phyloP scores from a whole-genome alignment of 228 moss, liverwort and hornwort genomes.

The Sphagnum fallax region DNA sequence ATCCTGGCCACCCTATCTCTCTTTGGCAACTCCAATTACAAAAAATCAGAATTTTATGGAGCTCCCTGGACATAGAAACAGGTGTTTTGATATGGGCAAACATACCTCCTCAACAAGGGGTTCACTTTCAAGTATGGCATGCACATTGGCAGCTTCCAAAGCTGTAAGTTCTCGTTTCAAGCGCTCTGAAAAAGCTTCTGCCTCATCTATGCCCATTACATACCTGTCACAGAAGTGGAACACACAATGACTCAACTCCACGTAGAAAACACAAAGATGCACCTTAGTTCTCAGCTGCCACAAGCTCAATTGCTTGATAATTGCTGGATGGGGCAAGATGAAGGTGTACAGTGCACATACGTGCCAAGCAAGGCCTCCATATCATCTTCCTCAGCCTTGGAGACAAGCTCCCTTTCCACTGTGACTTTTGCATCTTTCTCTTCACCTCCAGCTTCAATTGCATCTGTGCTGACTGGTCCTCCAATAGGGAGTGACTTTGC shows the following conservation, averaged over 20 bases:
- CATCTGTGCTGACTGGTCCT: slow-evolving; percentile 52
- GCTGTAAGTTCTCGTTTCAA: slow-evolving; percentile 97
- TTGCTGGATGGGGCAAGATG: too few relatives aligned
- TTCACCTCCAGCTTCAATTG: slow-evolving; percentile 45
- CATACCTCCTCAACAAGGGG: slow-evolving; percentile 97
- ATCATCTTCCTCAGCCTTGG: slow-evolving; percentile 99
- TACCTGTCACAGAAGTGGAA: slow-evolving; percentile 37
- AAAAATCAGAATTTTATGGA: too few relatives aligned
- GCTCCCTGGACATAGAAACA: too few relatives aligned
- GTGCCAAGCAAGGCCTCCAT: slow-evolving; percentile 99
- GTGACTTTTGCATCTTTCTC: slow-evolving; percentile 60
- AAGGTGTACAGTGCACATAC: slow-evolving; percentile 28
- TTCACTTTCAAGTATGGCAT: slow-evolving; percentile 98
- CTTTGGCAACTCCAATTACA: too few relatives aligned
- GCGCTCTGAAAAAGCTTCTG: slow-evolving; percentile 98
- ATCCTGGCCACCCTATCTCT: too few relatives aligned
- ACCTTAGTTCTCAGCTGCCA: too few relatives aligned
- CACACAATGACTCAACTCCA: not conserved
- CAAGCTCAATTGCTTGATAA: too few relatives aligned
- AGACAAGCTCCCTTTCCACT: slow-evolving; percentile 95
- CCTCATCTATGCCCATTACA: slow-evolving; percentile 98
- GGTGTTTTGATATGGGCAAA: not conserved
- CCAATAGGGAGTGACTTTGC: slow-evolving; percentile 87
- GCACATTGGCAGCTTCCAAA: slow-evolving; percentile 98
- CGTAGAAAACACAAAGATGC: too few relatives aligned